phyloP scores from a whole-genome alignment of 2,329 filamentous ascomycete species.

The Sporothrix luriei region DNA sequence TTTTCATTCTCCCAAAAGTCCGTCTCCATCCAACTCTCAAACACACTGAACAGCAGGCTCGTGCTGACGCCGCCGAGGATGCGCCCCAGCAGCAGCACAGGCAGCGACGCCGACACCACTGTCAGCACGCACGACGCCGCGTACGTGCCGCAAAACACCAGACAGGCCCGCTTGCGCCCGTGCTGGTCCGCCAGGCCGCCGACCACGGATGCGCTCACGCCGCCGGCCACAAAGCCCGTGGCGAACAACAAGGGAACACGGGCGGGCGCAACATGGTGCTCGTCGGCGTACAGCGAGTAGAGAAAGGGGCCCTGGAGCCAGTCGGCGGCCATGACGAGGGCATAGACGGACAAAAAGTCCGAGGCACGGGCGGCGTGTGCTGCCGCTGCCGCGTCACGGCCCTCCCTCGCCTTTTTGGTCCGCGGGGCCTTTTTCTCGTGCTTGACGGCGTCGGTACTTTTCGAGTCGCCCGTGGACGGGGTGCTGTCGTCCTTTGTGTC shows the following conservation, averaged over 20 bases:
- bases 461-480: background rate
- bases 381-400: slow-evolving; percentile 33
- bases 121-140: slow-evolving; percentile 54
- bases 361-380: slow-evolving; percentile 36
- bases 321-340: slow-evolving; percentile 54
- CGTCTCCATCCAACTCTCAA: slow-evolving; percentile 64
- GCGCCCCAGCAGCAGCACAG: slow-evolving; percentile 55
- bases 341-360: slow-evolving; percentile 50
- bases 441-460: background rate
- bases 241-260: slow-evolving; percentile 48
- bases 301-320: slow-evolving; percentile 50
- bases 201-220: slow-evolving; percentile 50
- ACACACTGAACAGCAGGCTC: slow-evolving; percentile 60
- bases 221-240: slow-evolving; percentile 50
- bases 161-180: slow-evolving; percentile 56
- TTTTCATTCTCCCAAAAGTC: slow-evolving; percentile 53
- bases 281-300: slow-evolving; percentile 45
- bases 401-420: background rate
- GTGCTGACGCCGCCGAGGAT: slow-evolving; percentile 58
- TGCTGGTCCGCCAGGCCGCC: slow-evolving; percentile 54
- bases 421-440: background rate
- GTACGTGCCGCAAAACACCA: slow-evolving; percentile 58
- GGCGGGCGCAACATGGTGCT: slow-evolving; percentile 40
- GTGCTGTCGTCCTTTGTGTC: background rate
- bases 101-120: slow-evolving; percentile 39